Evolutionary conservation across 2,329 filamentous ascomycete species (phyloP).

Genomic region (Colletotrichum sp.): DNA sequence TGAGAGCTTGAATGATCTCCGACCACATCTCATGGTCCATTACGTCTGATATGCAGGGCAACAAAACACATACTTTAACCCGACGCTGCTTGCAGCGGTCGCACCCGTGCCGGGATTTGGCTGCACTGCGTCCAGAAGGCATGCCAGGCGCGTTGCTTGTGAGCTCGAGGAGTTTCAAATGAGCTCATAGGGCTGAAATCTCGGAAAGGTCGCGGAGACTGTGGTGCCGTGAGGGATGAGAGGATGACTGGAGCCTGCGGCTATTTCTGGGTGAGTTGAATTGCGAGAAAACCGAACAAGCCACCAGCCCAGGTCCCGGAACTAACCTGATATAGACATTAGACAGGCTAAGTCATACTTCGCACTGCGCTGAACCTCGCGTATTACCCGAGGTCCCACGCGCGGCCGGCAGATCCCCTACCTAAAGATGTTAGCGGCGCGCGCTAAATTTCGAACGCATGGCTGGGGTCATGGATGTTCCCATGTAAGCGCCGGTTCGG

Average conservation of each 20-base stretch:
- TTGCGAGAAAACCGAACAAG: background rate
- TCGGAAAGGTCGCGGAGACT: background rate
- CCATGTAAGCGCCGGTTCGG: background rate
- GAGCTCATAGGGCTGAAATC: no score
- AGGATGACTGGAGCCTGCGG: background rate
- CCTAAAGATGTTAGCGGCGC: no score
- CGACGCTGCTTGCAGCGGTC: no score
- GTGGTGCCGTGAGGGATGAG: background rate
- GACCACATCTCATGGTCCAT: no score
- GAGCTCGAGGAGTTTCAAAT: no score
- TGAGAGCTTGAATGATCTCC: no score
- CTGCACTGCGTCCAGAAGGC: no score
- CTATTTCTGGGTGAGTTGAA: background rate
- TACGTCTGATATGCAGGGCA: no score
- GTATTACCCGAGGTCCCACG: background rate
- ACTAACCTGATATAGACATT: background rate
- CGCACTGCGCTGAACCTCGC: background rate
- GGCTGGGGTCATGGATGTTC: background rate
- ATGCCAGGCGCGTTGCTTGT: no score
- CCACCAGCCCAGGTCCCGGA: background rate
- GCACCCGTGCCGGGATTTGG: no score
- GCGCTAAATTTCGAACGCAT: background rate
- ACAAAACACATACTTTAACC: no score
- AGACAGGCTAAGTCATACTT: background rate
- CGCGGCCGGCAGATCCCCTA: no score